phyloP scores from a whole-genome alignment of 2,329 filamentous ascomycete species.

The Pseudocercospora fijiensis region DNA sequence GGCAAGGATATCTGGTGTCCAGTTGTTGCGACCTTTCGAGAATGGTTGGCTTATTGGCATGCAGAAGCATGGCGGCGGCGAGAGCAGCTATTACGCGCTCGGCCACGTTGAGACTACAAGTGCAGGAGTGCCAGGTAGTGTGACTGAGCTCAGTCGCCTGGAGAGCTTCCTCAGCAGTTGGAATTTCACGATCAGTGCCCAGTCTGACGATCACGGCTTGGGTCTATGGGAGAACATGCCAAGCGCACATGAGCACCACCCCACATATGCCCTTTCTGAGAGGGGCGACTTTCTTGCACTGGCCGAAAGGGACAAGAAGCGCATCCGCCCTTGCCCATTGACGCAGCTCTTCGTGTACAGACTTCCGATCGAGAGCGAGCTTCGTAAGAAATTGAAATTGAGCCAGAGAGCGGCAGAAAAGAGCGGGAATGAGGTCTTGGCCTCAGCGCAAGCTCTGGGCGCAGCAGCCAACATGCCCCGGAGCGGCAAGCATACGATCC shows the following conservation, averaged over 20 bases:
- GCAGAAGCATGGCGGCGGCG: constrained; percentile 34
- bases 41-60: constrained; percentile 35
- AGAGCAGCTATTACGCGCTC: constrained; percentile 34
- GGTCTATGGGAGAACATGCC: constrained; percentile 37
- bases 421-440: not conserved
- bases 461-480: not conserved
- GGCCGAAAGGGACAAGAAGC: constrained; percentile 37
- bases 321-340: constrained; percentile 28
- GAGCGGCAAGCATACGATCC: constrained; percentile 22
- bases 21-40: constrained; percentile 33
- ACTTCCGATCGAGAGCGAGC: constrained; percentile 26
- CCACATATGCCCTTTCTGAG: constrained; percentile 30
- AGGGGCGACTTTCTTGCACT: constrained; percentile 29
- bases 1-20: constrained; percentile 32
- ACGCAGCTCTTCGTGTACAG: constrained; percentile 36
- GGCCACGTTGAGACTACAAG: constrained; percentile 30
- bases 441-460: not conserved
- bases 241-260: constrained; percentile 36
- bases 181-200: constrained; percentile 30
- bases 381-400: constrained; percentile 23
- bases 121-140: constrained; percentile 20
- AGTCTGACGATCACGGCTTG: constrained; percentile 24
- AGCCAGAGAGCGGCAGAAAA: constrained; percentile 11
- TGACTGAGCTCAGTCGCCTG: constrained; percentile 33
- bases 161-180: constrained; percentile 36